A percentile compares a stretch with the other conserved stretches of the same genome.
Conservation (phyloP, 371 early-diverging fungal genomes). For the Lichtheimia hyalospora region DNA sequence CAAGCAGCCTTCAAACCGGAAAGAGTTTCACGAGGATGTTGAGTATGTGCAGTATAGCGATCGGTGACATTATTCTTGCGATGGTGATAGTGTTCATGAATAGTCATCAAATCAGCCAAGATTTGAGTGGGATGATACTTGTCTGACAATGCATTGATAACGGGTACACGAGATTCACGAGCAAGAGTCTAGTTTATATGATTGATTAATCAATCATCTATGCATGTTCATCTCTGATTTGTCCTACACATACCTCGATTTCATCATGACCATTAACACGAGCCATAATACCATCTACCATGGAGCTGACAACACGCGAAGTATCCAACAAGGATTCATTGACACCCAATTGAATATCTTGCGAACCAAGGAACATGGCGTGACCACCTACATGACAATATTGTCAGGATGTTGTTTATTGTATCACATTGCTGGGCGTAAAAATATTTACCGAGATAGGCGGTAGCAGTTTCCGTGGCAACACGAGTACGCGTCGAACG, state of each 20-base stretch:
- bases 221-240: constrained; percentile 3
- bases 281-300: constrained; percentile 95
- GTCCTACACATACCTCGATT: constrained; percentile 63
- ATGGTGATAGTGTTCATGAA: constrained; percentile 73
- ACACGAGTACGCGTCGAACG: constrained; percentile 95
- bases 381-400: constrained; percentile 72
- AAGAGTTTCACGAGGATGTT: constrained; percentile 56
- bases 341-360: constrained; percentile 93
- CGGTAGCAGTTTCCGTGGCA: constrained; percentile 90
- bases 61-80: constrained; percentile 24
- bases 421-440: neutral
- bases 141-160: constrained; percentile 93
- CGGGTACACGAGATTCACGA: constrained; percentile 85
- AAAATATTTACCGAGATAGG: constrained; percentile 66
- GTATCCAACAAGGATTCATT: constrained; percentile 92
- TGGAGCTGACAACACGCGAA: constrained; percentile 84
- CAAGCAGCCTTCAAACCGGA: constrained; percentile 82
- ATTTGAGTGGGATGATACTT: constrained; percentile 96
- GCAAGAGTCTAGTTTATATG: constrained; percentile 61
- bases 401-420: neutral
- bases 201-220: neutral
- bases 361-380: constrained; percentile 88
- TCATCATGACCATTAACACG: constrained; percentile 88
- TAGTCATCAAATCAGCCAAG: constrained; percentile 91
- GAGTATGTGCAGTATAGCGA: constrained; percentile 46